A percentile compares a stretch with the other conserved stretches of the same genome.
Conservation (phyloP, 495 filamentous ascomycete species). For the Cenococcum geophilum region DNA sequence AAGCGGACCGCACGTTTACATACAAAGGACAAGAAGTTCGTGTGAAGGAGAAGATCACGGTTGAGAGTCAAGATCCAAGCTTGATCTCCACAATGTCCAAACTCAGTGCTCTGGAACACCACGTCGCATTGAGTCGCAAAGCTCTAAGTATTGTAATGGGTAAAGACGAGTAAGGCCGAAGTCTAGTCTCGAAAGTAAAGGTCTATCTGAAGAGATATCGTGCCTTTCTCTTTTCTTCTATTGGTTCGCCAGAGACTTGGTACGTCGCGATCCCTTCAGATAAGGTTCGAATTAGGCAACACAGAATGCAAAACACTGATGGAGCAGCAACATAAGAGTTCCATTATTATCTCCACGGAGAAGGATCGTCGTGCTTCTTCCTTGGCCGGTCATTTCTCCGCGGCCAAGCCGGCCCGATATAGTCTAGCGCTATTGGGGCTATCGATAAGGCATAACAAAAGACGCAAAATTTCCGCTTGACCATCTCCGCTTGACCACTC, state of each 20-base stretch:
- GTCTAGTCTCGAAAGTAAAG: neutral
- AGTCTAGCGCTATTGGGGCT: neutral
- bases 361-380: neutral
- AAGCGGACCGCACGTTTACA: constrained; percentile 64
- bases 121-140: constrained; percentile 58
- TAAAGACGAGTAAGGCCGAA: constrained; percentile 38
- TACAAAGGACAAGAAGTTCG: constrained; percentile 63
- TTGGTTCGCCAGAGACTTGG: no score
- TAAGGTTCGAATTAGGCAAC: no score
- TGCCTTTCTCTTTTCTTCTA: no score
- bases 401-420: neutral
- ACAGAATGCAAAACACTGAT: neutral
- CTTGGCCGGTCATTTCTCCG: constrained; percentile 6
- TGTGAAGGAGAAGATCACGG: constrained; percentile 82
- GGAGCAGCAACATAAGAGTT: neutral
- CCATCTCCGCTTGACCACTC: neutral
- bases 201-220: no score
- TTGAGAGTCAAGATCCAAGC: constrained; percentile 88
- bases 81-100: constrained; percentile 84
- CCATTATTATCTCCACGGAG: constrained; percentile 4
- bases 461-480: no score
- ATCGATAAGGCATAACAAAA: neutral
- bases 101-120: constrained; percentile 71
- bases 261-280: no score
- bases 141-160: constrained; percentile 80